A percentile compares a stretch with the other conserved stretches of the same genome.
phyloP scores from a whole-genome alignment of 106 monocot species.

The Vanilla planifolia region DNA sequence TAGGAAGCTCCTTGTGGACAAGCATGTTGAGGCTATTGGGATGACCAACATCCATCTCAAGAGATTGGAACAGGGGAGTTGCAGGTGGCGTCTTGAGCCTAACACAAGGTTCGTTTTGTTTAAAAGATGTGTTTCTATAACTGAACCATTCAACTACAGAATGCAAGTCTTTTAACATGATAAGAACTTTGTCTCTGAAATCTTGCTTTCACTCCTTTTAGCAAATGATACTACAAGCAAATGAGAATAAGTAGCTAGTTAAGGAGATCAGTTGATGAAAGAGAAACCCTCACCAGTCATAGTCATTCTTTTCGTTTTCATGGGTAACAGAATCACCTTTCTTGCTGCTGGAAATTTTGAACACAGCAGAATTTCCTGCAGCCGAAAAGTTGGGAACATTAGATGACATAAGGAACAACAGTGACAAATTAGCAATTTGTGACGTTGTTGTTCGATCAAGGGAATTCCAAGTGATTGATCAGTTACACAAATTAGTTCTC shows the following conservation, averaged over 20 bases:
- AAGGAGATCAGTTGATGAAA: not conserved
- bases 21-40: conserved; percentile 21
- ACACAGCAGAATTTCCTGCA: conserved; percentile 22
- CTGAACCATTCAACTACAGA: too few species aligned
- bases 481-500: too few species aligned
- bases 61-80: conserved; percentile 48
- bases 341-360: conserved; percentile 35
- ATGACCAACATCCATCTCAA: conserved; percentile 36
- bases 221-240: too few species aligned
- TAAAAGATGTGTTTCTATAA: too few species aligned
- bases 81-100: conserved; percentile 61
- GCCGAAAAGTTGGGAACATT: not conserved
- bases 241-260: too few species aligned
- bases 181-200: too few species aligned
- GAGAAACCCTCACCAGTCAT: conserved; percentile 30
- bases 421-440: too few species aligned
- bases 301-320: conserved; percentile 39
- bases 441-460: too few species aligned
- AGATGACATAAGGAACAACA: not conserved
- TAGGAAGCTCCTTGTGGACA: conserved; percentile 33
- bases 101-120: too few species aligned
- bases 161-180: too few species aligned
- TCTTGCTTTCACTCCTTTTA: too few species aligned
- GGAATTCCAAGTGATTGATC: too few species aligned
- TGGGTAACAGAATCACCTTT: conserved; percentile 19